Evolutionary conservation across 352 stramenopile species (phyloP).

Genomic region (Phytophthora hybrid): DNA sequence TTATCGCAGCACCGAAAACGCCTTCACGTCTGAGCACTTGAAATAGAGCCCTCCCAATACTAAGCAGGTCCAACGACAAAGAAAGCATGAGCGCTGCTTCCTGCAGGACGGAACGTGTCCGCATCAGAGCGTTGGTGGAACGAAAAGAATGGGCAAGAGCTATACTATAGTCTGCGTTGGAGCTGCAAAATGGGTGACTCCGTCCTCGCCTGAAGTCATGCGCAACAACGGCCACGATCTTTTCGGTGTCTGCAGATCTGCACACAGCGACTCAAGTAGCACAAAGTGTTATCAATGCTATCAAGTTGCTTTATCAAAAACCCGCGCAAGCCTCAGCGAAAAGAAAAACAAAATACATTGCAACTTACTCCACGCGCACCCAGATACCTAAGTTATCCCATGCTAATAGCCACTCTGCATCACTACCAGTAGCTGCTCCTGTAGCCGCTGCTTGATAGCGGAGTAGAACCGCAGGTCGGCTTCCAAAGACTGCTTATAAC

Average conservation of each 20-base stretch:
- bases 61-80: conserved; percentile 6
- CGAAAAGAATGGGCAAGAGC: conserved; percentile 12
- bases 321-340: background rate
- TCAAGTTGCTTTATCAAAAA: background rate
- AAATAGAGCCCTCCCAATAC: conserved; percentile 27
- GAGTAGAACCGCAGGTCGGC: conserved; percentile 74
- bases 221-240: background rate
- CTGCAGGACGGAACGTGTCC: background rate
- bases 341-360: conserved; percentile 22
- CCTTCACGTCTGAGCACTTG: conserved; percentile 16
- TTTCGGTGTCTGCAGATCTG: conserved; percentile 3
- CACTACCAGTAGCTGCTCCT: conserved; percentile 74
- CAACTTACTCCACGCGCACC: conserved; percentile 14
- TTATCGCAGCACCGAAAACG: conserved; percentile 26
- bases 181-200: background rate
- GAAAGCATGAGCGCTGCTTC: conserved; percentile 4
- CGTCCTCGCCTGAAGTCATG: background rate
- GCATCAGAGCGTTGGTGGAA: conserved; percentile 19
- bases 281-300: background rate
- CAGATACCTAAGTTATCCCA: conserved; percentile 37
- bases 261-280: background rate
- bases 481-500: conserved; percentile 68
- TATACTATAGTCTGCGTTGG: background rate
- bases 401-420: conserved; percentile 73
- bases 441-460: conserved; percentile 77